Conservation (phyloP, 139 green algal genomes). For the Chlorokybus atmophyticus region DNA sequence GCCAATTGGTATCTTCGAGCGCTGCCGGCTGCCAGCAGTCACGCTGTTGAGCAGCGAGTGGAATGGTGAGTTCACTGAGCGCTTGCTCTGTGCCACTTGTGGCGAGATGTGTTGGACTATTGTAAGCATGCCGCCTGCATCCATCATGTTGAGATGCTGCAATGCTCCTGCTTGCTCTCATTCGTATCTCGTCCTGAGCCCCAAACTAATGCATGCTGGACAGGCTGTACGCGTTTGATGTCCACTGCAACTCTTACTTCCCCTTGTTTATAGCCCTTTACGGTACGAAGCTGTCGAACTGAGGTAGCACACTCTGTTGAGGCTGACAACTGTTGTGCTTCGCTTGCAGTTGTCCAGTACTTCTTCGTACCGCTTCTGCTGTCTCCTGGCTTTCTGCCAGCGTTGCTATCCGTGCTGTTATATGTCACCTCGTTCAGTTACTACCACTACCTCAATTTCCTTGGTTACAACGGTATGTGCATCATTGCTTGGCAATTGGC, state of each 20-base stretch:
- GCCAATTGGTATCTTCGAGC: slow-evolving; percentile 63
- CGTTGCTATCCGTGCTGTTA: slow-evolving; percentile 48
- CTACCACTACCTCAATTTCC: slow-evolving; percentile 92
- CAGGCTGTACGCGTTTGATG: slow-evolving; percentile 90
- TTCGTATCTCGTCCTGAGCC: no score
- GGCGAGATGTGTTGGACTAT: no score
- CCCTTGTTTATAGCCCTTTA: slow-evolving; percentile 78
- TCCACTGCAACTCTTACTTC: slow-evolving; percentile 97
- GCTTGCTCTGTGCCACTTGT: no score
- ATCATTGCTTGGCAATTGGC: not conserved
- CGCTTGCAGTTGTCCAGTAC: slow-evolving; percentile 29
- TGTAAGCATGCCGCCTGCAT: no score
- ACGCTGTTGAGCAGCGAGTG: slow-evolving; percentile 75
- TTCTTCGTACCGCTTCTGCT: slow-evolving; percentile 49
- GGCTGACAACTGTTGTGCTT: no score
- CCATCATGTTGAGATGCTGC: no score
- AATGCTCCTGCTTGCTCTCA: no score
- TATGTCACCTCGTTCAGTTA: slow-evolving; percentile 54
- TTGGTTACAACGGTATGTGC: slow-evolving; percentile 65
- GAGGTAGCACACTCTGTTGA: no score
- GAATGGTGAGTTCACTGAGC: slow-evolving; percentile 51
- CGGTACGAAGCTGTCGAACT: slow-evolving; percentile 13
- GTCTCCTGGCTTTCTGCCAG: slow-evolving; percentile 45
- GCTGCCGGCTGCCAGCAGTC: slow-evolving; percentile 34
- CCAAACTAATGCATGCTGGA: no score